Evolutionary conservation across 2,329 filamentous ascomycete species (phyloP).

Genomic region (Paraconiothyrium sp.): DNA sequence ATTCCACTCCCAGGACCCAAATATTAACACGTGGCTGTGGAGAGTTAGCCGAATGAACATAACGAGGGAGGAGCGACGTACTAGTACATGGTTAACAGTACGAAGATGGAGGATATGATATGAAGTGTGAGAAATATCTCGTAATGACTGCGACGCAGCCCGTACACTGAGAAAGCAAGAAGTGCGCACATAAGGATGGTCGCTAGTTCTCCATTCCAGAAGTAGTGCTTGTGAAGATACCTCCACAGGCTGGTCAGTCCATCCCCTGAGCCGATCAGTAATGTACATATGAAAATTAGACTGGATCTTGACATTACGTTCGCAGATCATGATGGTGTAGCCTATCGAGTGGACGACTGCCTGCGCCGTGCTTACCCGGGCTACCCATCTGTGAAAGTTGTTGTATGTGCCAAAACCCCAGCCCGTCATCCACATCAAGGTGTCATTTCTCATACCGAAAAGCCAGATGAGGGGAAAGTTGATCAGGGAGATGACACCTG

Average conservation of each 20-base stretch:
- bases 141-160: conserved; percentile 61
- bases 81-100: conserved; percentile 63
- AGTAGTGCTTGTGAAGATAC: conserved; percentile 58
- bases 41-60: conserved; percentile 14
- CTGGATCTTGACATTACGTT: conserved; percentile 24
- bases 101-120: conserved; percentile 53
- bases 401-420: conserved; percentile 75
- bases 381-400: conserved; percentile 73
- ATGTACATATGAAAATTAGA: neutral
- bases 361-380: conserved; percentile 68
- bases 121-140: conserved; percentile 55
- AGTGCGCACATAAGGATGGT: conserved; percentile 56
- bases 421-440: conserved; percentile 72
- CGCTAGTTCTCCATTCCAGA: conserved; percentile 60
- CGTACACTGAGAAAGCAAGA: conserved; percentile 61
- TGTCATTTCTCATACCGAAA: conserved; percentile 73
- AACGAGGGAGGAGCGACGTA: conserved; percentile 46
- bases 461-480: conserved; percentile 73
- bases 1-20: conserved; percentile 58
- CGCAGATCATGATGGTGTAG: conserved; percentile 61
- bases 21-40: conserved; percentile 62
- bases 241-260: conserved; percentile 53
- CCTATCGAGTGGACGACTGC: conserved; percentile 70
- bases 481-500: conserved; percentile 70
- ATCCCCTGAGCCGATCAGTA: conserved; percentile 9